Evolutionary conservation across 805 yeast genomes (phyloP).

Genomic region (Lipomyces starkeyi): DNA sequence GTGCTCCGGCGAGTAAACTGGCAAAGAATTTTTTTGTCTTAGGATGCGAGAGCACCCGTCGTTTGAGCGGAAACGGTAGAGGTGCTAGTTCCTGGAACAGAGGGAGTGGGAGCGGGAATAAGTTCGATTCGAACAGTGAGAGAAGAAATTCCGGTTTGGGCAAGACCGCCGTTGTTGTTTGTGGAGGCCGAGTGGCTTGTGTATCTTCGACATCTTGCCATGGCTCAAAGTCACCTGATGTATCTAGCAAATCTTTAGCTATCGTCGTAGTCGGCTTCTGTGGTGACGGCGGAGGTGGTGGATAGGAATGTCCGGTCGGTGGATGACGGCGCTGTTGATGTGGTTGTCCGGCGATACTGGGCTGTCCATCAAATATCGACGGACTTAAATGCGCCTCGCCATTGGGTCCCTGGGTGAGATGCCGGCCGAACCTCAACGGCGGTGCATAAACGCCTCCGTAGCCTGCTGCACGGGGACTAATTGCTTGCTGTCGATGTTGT

Average conservation of each 20-base stretch:
- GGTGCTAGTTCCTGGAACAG: slow-evolving; percentile 32
- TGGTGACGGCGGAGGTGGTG: neutral
- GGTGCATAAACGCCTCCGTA: neutral
- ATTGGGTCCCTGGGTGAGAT: neutral
- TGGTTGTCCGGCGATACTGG: neutral
- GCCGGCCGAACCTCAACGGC: slow-evolving; percentile 8
- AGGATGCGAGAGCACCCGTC: slow-evolving; percentile 31
- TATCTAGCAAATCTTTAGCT: slow-evolving; percentile 5
- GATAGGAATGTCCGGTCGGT: neutral
- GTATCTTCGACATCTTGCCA: slow-evolving; percentile 26
- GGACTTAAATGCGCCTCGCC: slow-evolving; percentile 1
- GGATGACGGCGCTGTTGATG: neutral
- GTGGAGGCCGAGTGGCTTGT: neutral
- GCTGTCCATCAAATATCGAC: neutral
- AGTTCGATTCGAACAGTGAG: slow-evolving; percentile 28
- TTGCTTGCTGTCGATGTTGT: neutral
- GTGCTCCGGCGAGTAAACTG: slow-evolving; percentile 24
- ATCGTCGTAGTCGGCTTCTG: neutral
- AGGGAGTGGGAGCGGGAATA: slow-evolving; percentile 34
- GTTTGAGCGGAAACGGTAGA: slow-evolving; percentile 33
- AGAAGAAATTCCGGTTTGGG: slow-evolving; percentile 34
- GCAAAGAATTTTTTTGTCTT: slow-evolving; percentile 28
- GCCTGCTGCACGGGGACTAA: neutral
- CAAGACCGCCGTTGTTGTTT: slow-evolving; percentile 4
- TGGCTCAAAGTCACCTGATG: slow-evolving; percentile 20